Percentiles rank a stretch among this genome's conserved stretches.
Conservation (phyloP, 139 green algal genomes). For the Coelastrella sp. region DNA sequence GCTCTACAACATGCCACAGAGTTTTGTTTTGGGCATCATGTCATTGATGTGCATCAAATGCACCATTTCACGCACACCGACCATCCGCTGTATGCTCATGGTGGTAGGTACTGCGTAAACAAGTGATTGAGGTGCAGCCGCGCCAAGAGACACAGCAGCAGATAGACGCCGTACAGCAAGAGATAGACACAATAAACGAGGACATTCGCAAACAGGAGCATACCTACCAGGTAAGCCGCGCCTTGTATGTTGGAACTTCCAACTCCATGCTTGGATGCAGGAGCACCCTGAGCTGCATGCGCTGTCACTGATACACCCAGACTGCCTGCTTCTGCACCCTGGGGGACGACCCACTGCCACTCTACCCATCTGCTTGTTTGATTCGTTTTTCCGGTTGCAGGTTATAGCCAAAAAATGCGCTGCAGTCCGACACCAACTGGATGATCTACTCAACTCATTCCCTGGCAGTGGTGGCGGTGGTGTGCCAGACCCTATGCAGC, state of each 20-base stretch:
- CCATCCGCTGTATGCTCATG: not conserved
- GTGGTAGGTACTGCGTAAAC: constrained; percentile 30
- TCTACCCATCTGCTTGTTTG: too few species aligned
- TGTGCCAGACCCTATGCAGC: not conserved
- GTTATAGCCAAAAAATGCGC: constrained; percentile 37
- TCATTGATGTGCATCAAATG: too few species aligned
- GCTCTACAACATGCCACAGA: too few species aligned
- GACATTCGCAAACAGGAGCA: not conserved
- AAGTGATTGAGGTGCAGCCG: not conserved
- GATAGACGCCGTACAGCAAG: constrained; percentile 12
- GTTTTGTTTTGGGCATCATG: not conserved
- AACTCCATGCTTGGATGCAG: not conserved
- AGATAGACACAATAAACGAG: not conserved
- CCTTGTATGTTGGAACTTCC: not conserved
- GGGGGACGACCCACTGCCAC: too few species aligned
- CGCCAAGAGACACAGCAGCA: constrained; percentile 32
- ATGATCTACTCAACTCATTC: constrained; percentile 19
- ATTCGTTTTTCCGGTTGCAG: not conserved
- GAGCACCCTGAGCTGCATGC: not conserved
- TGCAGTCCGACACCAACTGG: constrained; percentile 12
- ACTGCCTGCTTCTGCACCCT: too few species aligned
- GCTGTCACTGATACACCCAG: not conserved
- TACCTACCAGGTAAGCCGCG: not conserved
- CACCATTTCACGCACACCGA: not conserved
- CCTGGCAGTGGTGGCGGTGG: not conserved